A percentile compares a stretch with the other conserved stretches of the same genome.
These are phyloP conservation scores for Fusarium denticulatum DNA, from an alignment of 2,329 filamentous ascomycete genomes.

Conservation along the genomic window DNA sequence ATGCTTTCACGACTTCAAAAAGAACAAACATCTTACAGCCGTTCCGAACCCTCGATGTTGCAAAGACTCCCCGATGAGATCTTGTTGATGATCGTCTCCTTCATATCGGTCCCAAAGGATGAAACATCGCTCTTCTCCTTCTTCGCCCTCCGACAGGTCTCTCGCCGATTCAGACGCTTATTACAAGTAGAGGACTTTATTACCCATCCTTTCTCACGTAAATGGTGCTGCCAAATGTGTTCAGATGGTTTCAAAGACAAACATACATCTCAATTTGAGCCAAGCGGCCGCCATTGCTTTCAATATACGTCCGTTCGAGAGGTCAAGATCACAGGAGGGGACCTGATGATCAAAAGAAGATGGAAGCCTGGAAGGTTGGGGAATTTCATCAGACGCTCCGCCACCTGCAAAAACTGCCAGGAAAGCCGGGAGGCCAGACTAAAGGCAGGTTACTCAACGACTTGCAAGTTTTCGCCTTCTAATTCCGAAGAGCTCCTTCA, in stretches of 20 bases:
- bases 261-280: neutral
- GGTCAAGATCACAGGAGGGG: rapidly evolving
- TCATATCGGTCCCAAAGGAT: neutral
- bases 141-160: neutral
- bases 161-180: neutral
- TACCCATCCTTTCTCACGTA: neutral
- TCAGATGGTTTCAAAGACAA: neutral
- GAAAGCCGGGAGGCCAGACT: neutral
- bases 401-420: neutral
- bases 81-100: neutral
- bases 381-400: neutral
- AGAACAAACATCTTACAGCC: too few relatives aligned
- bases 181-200: neutral
- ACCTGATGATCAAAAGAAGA: rapidly evolving
- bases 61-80: neutral
- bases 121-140: neutral
- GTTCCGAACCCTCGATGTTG: neutral
- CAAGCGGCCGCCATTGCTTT: neutral
- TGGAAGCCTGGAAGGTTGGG: neutral
- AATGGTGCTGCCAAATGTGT: neutral
- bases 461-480: neutral
- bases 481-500: neutral
- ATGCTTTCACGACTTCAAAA: too few relatives aligned
- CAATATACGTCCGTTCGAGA: neutral
- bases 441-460: neutral